These are phyloP conservation scores for Rhodotorula sp. DNA, from an alignment of 1,284 basidiomycete species.

Conservation along the genomic window DNA sequence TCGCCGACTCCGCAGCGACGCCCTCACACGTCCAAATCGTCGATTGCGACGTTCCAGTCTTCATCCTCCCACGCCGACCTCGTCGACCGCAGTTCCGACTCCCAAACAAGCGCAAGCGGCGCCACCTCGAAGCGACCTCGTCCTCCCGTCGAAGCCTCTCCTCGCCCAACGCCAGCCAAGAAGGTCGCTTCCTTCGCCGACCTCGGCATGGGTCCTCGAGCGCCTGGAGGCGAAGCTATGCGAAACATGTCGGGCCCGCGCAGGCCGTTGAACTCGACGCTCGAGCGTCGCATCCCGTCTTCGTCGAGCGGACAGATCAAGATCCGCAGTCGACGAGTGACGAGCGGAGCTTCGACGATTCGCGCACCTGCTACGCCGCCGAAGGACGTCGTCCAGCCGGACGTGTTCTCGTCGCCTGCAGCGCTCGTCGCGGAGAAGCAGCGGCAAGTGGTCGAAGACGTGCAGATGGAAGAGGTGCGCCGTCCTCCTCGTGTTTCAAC, in stretches of 20 bases:
- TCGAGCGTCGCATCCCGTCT: conserved; percentile 10
- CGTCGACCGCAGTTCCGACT: background rate
- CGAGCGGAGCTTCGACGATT: conserved; percentile 26
- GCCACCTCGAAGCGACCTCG: conserved; percentile 14
- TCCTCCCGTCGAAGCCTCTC: conserved; percentile 19
- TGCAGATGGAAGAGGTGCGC: conserved; percentile 13
- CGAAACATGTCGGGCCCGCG: background rate
- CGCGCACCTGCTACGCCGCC: conserved; percentile 16
- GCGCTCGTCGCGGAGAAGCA: background rate
- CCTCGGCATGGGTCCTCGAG: conserved; percentile 6
- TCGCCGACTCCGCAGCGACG: conserved; percentile 13
- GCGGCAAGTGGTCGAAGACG: background rate
- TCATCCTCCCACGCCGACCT: background rate
- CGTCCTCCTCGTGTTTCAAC: background rate
- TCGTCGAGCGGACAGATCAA: conserved; percentile 6
- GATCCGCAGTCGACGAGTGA: conserved; percentile 10
- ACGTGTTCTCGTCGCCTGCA: conserved; percentile 7
- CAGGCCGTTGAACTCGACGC: background rate
- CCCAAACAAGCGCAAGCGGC: background rate
- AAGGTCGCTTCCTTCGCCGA: conserved; percentile 23
- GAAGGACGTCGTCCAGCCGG: background rate
- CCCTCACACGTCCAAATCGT: background rate
- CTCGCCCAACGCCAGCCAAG: conserved; percentile 29
- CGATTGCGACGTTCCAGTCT: background rate
- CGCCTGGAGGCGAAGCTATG: background rate